Evolutionary conservation across 257 asterid species (phyloP), one percentile per base, ranked within the genome.

Genomic region (Rehmannia glutinosa): DNA sequence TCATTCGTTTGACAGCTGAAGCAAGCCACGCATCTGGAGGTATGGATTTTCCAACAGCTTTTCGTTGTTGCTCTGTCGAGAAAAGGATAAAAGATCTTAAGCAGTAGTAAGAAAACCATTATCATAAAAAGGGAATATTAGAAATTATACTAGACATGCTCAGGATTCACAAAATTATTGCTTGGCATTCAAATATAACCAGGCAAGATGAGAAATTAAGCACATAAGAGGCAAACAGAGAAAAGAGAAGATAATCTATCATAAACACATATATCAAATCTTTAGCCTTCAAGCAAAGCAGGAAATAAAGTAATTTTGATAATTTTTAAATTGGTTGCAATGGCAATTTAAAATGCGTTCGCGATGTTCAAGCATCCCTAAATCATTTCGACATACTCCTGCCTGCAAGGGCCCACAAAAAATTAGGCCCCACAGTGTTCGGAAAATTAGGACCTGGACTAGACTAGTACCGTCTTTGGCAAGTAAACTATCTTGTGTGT

Each of bases 41-140:
- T 91, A 94, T 1, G 99, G 99, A 83, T 94, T 94, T 78, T 94
- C 98, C 90, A 94, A 77, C 56, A 94, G 89, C 85, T 91, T 94
- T 80, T 94, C 99, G n/a, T 94, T 94, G 95, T 94, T 94, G 80
- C 97, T 94, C 99, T 94, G 95, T 71, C 77, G 62, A 66, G 51
- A 52, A 43, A 85, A 76, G 72, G 71, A 66, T 9, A 75, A 66
- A 63, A 30, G 25, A 77, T 36, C 59, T 64, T 64, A 62, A 66
- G 64, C 64, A 65, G 46, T 63, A 61, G 66, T 54, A 41, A 41
- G 9, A 47, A 53, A 33, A 62, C 61, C 63, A 64, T 33, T 66
- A 58, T 45, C 59, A 66, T 43, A 23, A 66, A 30, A 60, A 9
- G 23, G 46, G 13, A 62, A 60, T 41, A 19, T 49, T 49, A 16